Evolutionary conservation across 768 basidiomycete species (phyloP).

Genomic region (Tulasnella sp.): DNA sequence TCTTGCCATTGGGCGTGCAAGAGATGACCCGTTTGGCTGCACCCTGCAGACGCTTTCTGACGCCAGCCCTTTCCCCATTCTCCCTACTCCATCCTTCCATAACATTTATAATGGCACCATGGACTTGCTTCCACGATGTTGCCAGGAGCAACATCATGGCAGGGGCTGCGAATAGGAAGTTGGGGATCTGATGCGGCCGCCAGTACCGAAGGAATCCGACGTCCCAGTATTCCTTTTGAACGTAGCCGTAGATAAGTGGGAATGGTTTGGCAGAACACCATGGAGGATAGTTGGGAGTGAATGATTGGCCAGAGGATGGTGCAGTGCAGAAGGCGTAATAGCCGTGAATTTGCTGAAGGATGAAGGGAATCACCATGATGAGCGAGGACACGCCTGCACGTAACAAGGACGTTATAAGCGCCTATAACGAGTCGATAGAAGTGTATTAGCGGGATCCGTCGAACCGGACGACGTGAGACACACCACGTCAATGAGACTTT

Average conservation of each 20-base stretch:
- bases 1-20: background rate
- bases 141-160: conserved; percentile 55
- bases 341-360: conserved; percentile 68
- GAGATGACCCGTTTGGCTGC: background rate
- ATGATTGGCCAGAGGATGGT: background rate
- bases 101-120: background rate
- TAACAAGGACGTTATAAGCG: background rate
- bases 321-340: conserved; percentile 66
- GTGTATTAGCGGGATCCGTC: background rate
- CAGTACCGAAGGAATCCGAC: conserved; percentile 77
- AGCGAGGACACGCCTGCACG: background rate
- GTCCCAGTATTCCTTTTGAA: conserved; percentile 87
- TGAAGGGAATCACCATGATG: conserved; percentile 57
- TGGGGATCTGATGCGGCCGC: conserved; percentile 80
- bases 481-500: background rate
- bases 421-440: background rate
- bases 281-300: conserved; percentile 35
- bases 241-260: conserved; percentile 79
- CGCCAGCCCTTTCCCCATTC: background rate
- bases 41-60: background rate
- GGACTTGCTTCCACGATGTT: conserved; percentile 1
- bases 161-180: conserved; percentile 80
- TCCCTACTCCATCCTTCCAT: background rate
- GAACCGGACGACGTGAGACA: background rate
- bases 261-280: conserved; percentile 41